A percentile compares a stretch with the other conserved stretches of the same genome.
phyloP scores from a whole-genome alignment of 164 flowering plant species.

The Vitis rotundifolia region DNA sequence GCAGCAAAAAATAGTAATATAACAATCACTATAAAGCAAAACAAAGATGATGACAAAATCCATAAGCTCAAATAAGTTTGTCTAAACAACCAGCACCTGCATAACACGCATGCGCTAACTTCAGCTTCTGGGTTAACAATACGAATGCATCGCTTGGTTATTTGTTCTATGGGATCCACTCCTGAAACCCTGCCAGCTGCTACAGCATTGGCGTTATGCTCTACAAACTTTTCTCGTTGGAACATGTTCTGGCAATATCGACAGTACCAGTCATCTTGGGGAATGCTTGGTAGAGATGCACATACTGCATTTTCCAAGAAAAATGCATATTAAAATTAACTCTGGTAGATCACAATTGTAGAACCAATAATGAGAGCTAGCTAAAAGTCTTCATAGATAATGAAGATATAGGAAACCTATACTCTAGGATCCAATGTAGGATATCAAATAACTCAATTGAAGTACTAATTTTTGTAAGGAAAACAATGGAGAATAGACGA shows the following conservation, averaged over 20 bases:
- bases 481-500: no score
- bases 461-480: no score
- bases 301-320: conserved; percentile 59
- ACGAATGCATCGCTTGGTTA: conserved; percentile 73
- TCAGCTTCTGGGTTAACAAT: conserved; percentile 59
- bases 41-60: background rate
- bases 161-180: conserved; percentile 70
- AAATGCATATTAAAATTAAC: conserved; percentile 11
- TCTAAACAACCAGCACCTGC: conserved; percentile 54
- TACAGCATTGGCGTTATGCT: conserved; percentile 59
- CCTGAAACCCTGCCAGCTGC: conserved; percentile 88
- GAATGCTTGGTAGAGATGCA: conserved; percentile 50
- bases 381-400: background rate
- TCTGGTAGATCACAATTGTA: background rate
- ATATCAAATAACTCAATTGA: no score
- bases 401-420: no score
- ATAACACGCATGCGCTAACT: conserved; percentile 64
- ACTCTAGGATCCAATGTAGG: no score
- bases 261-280: conserved; percentile 79
- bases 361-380: conserved; percentile 1
- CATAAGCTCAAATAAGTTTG: background rate
- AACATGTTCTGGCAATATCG: conserved; percentile 61
- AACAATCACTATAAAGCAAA: no score
- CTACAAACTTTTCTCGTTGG: conserved; percentile 53
- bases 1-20: no score